Evolutionary conservation across 1,139 yeast genomes (phyloP).

Genomic region (Protomyces macrosporus): DNA sequence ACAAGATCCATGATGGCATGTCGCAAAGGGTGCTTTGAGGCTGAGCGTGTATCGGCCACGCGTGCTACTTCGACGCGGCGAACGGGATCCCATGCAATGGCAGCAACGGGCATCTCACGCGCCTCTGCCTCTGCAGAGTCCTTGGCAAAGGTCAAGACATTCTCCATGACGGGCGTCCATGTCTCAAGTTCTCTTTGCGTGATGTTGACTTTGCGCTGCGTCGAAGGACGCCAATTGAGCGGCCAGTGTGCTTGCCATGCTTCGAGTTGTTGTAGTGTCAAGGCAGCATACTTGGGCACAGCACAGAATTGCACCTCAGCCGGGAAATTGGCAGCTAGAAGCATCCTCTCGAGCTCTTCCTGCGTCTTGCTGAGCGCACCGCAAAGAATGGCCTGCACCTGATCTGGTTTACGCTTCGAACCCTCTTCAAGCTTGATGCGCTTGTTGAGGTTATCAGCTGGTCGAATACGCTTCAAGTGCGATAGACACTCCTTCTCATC

Average conservation of each 20-base stretch:
- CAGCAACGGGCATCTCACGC: constrained; percentile 41
- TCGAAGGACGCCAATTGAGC: constrained; percentile 18
- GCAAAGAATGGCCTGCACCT: constrained; percentile 16
- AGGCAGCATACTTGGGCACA: constrained; percentile 17
- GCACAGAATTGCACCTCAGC: neutral
- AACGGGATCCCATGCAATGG: constrained; percentile 50
- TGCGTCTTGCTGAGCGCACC: constrained; percentile 1
- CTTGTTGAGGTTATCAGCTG: neutral
- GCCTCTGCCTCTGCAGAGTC: constrained; percentile 3
- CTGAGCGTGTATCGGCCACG: constrained; percentile 42
- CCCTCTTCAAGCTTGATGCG: constrained; percentile 11
- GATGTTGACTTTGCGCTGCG: constrained; percentile 5
- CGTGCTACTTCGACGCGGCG: constrained; percentile 41
- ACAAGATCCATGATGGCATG: constrained; percentile 77
- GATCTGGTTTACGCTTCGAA: neutral
- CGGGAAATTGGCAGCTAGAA: neutral
- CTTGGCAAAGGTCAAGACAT: constrained; percentile 4
- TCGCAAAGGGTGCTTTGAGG: constrained; percentile 47
- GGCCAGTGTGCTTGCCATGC: constrained; percentile 25
- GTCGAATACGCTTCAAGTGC: constrained; percentile 22
- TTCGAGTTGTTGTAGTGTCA: constrained; percentile 16
- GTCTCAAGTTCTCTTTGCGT: constrained; percentile 7
- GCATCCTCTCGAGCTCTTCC: constrained; percentile 1
- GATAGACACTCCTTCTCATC: constrained; percentile 14
- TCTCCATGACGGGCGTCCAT: constrained; percentile 14